A percentile compares a stretch with the other conserved stretches of the same genome.
phyloP scores from a whole-genome alignment of 164 flowering plant genomes.

The Chloranthus sessilifolius region DNA sequence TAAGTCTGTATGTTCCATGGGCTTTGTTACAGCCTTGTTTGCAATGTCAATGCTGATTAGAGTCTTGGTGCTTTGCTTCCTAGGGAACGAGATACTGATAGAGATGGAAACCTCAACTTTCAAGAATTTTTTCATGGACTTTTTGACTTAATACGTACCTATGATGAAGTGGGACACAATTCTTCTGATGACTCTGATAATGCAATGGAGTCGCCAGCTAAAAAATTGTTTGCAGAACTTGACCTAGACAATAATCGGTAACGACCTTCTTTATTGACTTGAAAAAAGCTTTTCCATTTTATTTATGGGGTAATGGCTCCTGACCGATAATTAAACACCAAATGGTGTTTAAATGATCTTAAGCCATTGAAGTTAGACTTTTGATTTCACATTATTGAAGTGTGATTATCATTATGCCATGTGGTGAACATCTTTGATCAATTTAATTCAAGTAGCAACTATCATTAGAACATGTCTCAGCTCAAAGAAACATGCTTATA shows the following conservation, averaged over 20 bases:
- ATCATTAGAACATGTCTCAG: no score
- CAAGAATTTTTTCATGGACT: slow-evolving; percentile 93
- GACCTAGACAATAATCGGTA: slow-evolving; percentile 94
- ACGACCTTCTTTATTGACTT: background rate
- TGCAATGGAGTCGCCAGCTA: slow-evolving; percentile 68
- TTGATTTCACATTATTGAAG: no score
- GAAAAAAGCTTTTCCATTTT: background rate
- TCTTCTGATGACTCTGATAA: slow-evolving; percentile 45
- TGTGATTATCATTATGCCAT: no score
- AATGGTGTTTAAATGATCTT: no score
- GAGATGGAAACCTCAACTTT: slow-evolving; percentile 85
- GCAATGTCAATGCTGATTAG: slow-evolving; percentile 1
- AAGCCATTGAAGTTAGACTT: no score
- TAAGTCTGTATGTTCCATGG: background rate
- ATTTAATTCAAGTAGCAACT: no score
- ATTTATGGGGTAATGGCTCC: no score
- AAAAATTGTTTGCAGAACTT: slow-evolving; percentile 59
- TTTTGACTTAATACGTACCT: slow-evolving; percentile 85
- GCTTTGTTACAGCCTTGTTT: background rate
- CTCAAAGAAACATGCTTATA: no score
- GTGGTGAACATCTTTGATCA: no score
- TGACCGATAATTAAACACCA: no score
- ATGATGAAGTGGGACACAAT: slow-evolving; percentile 65
- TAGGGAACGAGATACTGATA: slow-evolving; percentile 92
- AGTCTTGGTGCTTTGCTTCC: slow-evolving; percentile 3